Evolutionary conservation across 2,329 filamentous ascomycete genomes (phyloP).

Genomic region (Neonectria punicea): DNA sequence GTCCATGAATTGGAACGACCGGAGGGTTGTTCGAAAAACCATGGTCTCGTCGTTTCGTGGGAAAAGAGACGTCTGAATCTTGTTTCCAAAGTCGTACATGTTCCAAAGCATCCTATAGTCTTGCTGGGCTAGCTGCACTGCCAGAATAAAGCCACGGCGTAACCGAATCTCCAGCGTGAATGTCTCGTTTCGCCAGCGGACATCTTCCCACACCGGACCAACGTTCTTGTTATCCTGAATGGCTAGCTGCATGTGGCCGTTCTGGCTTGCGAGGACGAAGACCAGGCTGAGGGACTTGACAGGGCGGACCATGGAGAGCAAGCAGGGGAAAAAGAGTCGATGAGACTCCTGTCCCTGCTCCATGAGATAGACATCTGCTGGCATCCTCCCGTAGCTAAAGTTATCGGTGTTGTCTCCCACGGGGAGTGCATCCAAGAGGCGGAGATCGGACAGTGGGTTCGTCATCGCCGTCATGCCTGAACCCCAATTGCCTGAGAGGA

Average conservation of each 20-base stretch:
- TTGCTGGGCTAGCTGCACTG: constrained; percentile 76
- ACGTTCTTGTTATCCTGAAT: constrained; percentile 75
- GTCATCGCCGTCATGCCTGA: constrained; percentile 61
- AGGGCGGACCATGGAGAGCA: constrained; percentile 79
- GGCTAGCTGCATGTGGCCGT: constrained; percentile 77
- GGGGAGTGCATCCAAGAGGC: constrained; percentile 76
- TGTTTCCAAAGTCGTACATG: constrained; percentile 85
- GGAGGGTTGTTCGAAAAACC: constrained; percentile 75
- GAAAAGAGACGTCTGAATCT: constrained; percentile 77
- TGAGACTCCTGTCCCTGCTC: constrained; percentile 77
- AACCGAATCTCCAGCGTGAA: constrained; percentile 75
- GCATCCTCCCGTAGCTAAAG: constrained; percentile 84
- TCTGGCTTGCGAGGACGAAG: constrained; percentile 82
- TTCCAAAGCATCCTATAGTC: constrained; percentile 84
- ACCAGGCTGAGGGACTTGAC: constrained; percentile 75
- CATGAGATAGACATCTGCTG: constrained; percentile 78
- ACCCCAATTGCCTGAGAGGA: constrained; percentile 72
- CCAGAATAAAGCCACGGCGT: constrained; percentile 79
- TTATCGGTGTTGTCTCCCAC: constrained; percentile 77
- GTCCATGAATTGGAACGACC: constrained; percentile 85
- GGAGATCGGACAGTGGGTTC: constrained; percentile 58
- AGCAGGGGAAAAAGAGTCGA: constrained; percentile 75
- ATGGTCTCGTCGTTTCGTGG: constrained; percentile 75
- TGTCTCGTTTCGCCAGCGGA: constrained; percentile 79
- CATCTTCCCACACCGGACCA: constrained; percentile 82